These are phyloP conservation scores for Globisporangium apiculatum DNA, from an alignment of 352 stramenopile species.

Conservation along the genomic window DNA sequence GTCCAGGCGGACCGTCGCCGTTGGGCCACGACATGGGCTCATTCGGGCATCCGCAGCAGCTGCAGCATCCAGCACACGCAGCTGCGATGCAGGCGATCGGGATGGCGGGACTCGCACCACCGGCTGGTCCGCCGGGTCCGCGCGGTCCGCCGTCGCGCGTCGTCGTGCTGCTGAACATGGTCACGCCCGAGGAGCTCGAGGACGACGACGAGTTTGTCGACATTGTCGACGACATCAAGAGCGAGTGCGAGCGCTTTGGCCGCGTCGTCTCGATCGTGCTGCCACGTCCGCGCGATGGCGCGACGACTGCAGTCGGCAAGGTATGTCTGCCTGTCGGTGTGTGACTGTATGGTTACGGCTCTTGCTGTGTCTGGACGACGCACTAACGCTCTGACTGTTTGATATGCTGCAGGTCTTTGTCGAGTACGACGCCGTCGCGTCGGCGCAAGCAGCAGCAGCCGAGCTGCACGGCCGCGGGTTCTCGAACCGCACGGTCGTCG, in stretches of 20 bases:
- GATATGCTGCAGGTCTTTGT: constrained; percentile 82
- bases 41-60: no score
- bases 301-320: constrained; percentile 57
- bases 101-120: constrained; percentile 29
- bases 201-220: constrained; percentile 94
- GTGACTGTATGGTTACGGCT: not conserved
- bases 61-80: no score
- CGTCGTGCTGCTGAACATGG: constrained; percentile 97
- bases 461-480: constrained; percentile 92
- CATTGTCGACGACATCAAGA: constrained; percentile 94
- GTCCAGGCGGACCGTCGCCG: constrained; percentile 58
- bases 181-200: constrained; percentile 93
- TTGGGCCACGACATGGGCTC: constrained; percentile 52
- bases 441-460: constrained; percentile 70
- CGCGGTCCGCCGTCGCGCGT: constrained; percentile 69
- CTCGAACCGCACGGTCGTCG: constrained; percentile 87
- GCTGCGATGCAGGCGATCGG: constrained; percentile 61
- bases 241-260: constrained; percentile 91
- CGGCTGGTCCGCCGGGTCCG: constrained; percentile 34
- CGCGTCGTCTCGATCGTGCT: constrained; percentile 75
- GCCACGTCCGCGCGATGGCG: constrained; percentile 59
- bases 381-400: constrained; percentile 12
- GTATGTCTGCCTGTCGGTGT: constrained; percentile 12
- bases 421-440: constrained; percentile 85
- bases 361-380: not conserved